These are phyloP conservation scores for Neonectria hederae DNA, from an alignment of 2,329 filamentous ascomycete genomes.

Conservation along the genomic window DNA sequence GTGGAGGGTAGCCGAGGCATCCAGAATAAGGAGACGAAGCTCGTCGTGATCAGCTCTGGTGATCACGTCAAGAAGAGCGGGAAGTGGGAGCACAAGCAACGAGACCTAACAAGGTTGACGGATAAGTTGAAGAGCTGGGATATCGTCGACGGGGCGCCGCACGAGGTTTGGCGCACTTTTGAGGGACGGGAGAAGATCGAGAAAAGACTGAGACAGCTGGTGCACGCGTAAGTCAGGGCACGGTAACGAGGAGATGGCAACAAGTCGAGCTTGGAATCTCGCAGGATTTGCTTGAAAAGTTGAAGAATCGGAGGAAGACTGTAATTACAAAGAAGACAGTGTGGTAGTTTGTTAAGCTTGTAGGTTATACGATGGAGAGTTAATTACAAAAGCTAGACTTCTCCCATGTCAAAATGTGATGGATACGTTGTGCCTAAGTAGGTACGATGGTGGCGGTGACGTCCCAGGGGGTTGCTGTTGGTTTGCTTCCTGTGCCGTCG, in stretches of 20 bases:
- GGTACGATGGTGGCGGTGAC: background rate
- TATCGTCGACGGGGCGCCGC: constrained; percentile 83
- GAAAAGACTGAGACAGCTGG: constrained; percentile 77
- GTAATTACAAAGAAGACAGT: background rate
- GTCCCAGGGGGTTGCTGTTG: background rate
- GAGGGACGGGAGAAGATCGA: constrained; percentile 81
- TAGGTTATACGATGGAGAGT: background rate
- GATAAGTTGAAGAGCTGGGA: constrained; percentile 85
- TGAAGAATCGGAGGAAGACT: background rate
- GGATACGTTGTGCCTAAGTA: too few relatives aligned
- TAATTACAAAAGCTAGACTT: background rate
- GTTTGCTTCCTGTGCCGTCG: background rate
- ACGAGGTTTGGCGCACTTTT: constrained; percentile 83
- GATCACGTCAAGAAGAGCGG: constrained; percentile 71
- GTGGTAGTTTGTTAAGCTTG: background rate
- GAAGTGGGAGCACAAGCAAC: constrained; percentile 85
- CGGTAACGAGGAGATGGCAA: background rate
- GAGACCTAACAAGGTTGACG: constrained; percentile 83
- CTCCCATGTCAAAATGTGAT: background rate
- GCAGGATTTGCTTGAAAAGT: background rate
- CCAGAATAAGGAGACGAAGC: constrained; percentile 76
- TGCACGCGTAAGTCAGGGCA: constrained; percentile 49
- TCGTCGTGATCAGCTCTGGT: constrained; percentile 86
- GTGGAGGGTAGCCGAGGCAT: constrained; percentile 81
- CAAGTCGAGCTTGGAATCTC: background rate